A percentile compares a stretch with the other conserved stretches of the same genome.
Conservation (phyloP, 768 basidiomycete genomes). For the Lenzites betulinus region DNA sequence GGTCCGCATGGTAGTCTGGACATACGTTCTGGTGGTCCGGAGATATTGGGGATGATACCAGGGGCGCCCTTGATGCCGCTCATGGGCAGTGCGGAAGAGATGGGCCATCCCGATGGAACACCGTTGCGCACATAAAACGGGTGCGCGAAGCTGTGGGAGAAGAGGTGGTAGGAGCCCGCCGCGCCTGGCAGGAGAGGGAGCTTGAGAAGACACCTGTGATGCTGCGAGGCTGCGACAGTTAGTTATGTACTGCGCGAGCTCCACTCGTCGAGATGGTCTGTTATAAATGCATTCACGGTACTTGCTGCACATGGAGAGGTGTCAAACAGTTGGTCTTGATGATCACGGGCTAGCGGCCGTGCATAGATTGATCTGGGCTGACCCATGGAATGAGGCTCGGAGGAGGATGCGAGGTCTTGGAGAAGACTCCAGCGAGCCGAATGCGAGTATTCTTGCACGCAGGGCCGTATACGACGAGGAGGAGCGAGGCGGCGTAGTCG, state of each 20-base stretch:
- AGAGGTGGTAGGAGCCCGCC: too few relatives aligned
- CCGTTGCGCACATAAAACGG: not conserved
- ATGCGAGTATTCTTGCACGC: not conserved
- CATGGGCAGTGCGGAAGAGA: not conserved
- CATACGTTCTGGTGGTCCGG: too few relatives aligned
- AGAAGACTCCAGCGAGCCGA: not conserved
- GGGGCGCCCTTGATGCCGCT: constrained; percentile 2
- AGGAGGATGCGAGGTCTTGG: too few relatives aligned
- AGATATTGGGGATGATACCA: not conserved
- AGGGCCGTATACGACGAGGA: too few relatives aligned
- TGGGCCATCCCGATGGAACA: not conserved
- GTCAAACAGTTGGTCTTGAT: not conserved
- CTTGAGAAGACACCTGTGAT: not conserved
- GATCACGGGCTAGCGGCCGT: not conserved
- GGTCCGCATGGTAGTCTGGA: too few relatives aligned
- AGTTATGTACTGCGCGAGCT: not conserved
- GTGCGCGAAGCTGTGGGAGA: too few relatives aligned
- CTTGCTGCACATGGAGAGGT: not conserved
- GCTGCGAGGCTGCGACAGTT: too few relatives aligned
- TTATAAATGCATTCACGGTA: too few relatives aligned
- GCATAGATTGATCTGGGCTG: not conserved
- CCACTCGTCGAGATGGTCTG: not conserved
- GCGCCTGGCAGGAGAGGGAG: not conserved
- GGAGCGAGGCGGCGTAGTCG: too few relatives aligned
- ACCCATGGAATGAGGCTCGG: too few relatives aligned